Base-by-base conservation (phyloP, 805 yeast species). In the Yarrowia sp. region DNA sequence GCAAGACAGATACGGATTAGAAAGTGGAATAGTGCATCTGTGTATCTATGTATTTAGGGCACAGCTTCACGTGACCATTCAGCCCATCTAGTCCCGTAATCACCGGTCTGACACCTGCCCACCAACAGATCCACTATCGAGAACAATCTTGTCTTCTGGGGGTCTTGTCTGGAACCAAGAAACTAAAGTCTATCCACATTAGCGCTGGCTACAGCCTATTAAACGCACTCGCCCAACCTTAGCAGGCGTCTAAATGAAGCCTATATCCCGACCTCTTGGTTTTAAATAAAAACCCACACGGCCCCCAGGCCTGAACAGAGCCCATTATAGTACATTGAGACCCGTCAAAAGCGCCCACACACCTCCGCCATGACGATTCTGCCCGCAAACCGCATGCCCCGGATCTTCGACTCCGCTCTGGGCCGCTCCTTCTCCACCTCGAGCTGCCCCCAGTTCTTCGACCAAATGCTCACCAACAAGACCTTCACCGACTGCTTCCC, bases 371-470 rank as follows among this genome's bases (percentile, higher is more conserved):
- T 58, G 51, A 41, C 51, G 32, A 58, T 41, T 14, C 51, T 58
- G 38, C 49, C 51, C 14, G 49, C 63, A 3, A 41, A 41, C 32
- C 33, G 44, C 28, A 67, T 43, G 63, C 71, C 72, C n/a, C 16
- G 67, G 26, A 71, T 74, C 28, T 73, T 73, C 65, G 76, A 73
- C 66, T 66, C 75, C 35, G 66, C 73, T 14, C 68, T 73, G 30
- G 74, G 76, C 40, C 59, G 48, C 19, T 68, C 69, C 62, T 72
- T 73, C 67, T 66, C 73, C 21, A 54, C 69, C 32, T 21, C 61
- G 1, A 65, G 73, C 5, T 73, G 76, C 54, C 71, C 70, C 26
- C 38, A 49, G 16, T 73, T 70, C 63, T 72, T 73, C 67, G 41
- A 67, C 22, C 17, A 21, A 17, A 72, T 73, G 62, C 68, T 72